Evolutionary conservation across 495 filamentous ascomycete species (phyloP), one percentile per base, ranked within the genome.

Genomic region (Penicillium angulare): DNA sequence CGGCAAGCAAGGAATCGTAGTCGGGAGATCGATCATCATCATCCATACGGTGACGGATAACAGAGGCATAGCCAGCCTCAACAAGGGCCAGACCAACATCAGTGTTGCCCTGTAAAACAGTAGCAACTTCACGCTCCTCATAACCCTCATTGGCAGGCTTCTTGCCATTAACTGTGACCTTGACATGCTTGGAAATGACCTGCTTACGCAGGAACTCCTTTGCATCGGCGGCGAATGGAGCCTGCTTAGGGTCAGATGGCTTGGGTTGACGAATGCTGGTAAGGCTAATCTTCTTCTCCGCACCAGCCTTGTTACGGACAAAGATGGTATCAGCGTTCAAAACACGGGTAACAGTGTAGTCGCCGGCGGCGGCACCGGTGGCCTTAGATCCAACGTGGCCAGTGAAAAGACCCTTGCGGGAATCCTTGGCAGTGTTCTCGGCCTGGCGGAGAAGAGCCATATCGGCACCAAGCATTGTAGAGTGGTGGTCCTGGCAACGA

Each of bases 181-280:
- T 85, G 35, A 97, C 90, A 59, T 95, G 88, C 72, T 99, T 99
- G 29, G 90, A 95, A 60, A 99, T 97, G 5, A 97, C 69, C 62
- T 84, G 88, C 78, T 96, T 97, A 29, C 95, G 83, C 53, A 97
- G 70, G 63, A 88, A 97, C 66, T 99, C 95, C 74, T 97, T 97
- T 13, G 95, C 92, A 57, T 97, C 92, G 9, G 92, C 86, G 48
- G 82, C 80, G 69, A 89, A 97, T 2, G 91, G 92, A 13, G 88
- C 79, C 67, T 97, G 86, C 56, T 86, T 86, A 8, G 86, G 83
- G 61, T 89, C 86, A 7, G 86, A 81, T 1, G 84, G 84, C 64
- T 96, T 91, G 13, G 95, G 95, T 35, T 93, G 92, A 34, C 95
- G 82, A 48, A 96, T 81, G 63, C 92, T 97, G 73, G 90, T 96